phyloP scores from a whole-genome alignment of 2,329 filamentous ascomycete species.

The Emergomyces orientalis region DNA sequence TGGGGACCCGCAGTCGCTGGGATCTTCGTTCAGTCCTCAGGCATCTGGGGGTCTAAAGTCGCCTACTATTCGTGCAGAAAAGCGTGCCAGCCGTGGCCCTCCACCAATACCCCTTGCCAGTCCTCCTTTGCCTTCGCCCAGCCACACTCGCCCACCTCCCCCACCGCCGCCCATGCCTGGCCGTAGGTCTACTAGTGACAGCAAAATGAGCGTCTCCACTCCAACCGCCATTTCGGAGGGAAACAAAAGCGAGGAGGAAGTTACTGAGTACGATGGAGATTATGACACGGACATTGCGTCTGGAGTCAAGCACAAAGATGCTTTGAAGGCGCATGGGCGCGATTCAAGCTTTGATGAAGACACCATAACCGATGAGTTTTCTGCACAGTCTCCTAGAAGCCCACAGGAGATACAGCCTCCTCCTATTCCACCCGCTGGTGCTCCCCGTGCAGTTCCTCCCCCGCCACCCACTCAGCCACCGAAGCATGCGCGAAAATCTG shows the following conservation, averaged over 20 bases:
- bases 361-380: constrained; percentile 46
- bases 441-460: constrained; percentile 54
- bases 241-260: constrained; percentile 63
- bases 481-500: constrained; percentile 51
- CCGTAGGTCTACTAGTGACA: constrained; percentile 52
- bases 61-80: constrained; percentile 28
- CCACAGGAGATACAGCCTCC: constrained; percentile 35
- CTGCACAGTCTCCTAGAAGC: constrained; percentile 40
- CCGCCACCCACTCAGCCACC: constrained; percentile 55
- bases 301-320: constrained; percentile 89
- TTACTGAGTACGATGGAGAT: constrained; percentile 92
- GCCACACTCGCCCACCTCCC: constrained; percentile 55
- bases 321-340: constrained; percentile 69
- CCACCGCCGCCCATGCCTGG: constrained; percentile 48
- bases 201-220: constrained; percentile 32
- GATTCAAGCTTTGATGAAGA: constrained; percentile 68
- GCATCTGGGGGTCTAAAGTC: constrained; percentile 18
- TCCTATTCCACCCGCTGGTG: constrained; percentile 45
- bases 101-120: constrained; percentile 34
- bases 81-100: constrained; percentile 33
- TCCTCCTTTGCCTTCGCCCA: constrained; percentile 34
- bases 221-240: constrained; percentile 42
- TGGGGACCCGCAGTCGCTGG: neutral
- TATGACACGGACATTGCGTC: constrained; percentile 96
- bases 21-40: neutral